Evolutionary conservation across 768 basidiomycete species (phyloP).

Genomic region (Hypholoma fasciculare): DNA sequence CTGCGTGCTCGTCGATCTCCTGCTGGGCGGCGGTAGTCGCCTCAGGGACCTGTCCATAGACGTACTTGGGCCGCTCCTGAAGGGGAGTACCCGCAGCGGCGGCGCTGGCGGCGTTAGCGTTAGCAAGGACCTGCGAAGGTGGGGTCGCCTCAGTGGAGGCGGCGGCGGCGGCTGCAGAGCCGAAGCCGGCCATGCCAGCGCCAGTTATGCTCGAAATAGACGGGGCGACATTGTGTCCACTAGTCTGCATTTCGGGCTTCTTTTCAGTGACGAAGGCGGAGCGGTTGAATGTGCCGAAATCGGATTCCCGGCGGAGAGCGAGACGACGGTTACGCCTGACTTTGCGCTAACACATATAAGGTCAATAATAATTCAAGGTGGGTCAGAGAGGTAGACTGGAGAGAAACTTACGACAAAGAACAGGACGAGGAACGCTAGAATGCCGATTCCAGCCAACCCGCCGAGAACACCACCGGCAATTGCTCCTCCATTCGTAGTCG

Average conservation of each 20-base stretch:
- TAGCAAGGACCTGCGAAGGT: constrained; percentile 27
- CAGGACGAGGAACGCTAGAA: constrained; percentile 37
- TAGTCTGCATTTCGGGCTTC: constrained; percentile 24
- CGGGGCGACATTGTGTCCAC: constrained; percentile 24
- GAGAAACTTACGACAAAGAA: constrained; percentile 34
- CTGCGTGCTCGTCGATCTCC: constrained; percentile 27
- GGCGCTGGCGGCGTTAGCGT: constrained; percentile 17
- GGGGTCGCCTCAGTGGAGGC: constrained; percentile 8
- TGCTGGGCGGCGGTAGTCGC: constrained; percentile 8
- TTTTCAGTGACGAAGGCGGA: constrained; percentile 26
- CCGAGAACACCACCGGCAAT: constrained; percentile 44
- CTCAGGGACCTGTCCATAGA: constrained; percentile 33
- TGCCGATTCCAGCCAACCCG: constrained; percentile 31
- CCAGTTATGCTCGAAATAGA: constrained; percentile 25
- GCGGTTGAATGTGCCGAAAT: constrained; percentile 37
- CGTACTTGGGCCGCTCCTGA: constrained; percentile 39
- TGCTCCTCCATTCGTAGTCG: constrained; percentile 37
- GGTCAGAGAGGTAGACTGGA: not conserved
- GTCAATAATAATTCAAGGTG: not conserved
- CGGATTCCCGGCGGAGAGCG: constrained; percentile 26
- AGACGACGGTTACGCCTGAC: constrained; percentile 36
- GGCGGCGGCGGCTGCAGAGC: constrained; percentile 7
- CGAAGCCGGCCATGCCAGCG: constrained; percentile 38
- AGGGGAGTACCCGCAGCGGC: constrained; percentile 30
- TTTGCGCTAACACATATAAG: not conserved